phyloP scores from a whole-genome alignment of 2,329 filamentous ascomycete species.

The Pleoardoris graminearum region DNA sequence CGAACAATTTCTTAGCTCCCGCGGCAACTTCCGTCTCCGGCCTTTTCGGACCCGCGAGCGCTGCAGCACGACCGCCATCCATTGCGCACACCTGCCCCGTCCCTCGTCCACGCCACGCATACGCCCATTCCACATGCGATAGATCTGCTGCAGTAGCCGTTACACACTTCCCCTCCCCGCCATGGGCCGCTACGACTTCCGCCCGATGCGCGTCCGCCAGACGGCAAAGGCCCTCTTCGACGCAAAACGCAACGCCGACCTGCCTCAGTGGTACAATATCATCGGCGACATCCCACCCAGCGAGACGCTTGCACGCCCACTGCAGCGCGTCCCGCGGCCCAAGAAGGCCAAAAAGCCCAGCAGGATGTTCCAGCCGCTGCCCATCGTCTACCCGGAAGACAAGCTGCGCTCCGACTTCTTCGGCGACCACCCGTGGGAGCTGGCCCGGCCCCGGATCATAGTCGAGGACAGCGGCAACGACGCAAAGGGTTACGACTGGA shows the following conservation, averaged over 20 bases:
- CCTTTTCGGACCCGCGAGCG: conserved; percentile 49
- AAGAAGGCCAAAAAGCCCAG: conserved; percentile 60
- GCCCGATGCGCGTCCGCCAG: conserved; percentile 57
- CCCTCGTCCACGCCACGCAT: not conserved
- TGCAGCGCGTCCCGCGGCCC: conserved; percentile 54
- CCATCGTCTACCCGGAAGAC: conserved; percentile 83
- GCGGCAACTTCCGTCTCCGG: conserved; percentile 29
- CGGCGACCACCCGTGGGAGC: conserved; percentile 94
- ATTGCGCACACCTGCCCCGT: not conserved
- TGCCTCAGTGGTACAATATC: conserved; percentile 62
- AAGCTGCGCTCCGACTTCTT: conserved; percentile 79
- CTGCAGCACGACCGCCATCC: not conserved
- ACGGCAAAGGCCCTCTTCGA: conserved; percentile 56
- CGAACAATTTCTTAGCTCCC: conserved; percentile 18
- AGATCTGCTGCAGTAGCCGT: not conserved
- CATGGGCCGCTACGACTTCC: conserved; percentile 59
- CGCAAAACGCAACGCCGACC: conserved; percentile 44
- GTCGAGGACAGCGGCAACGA: conserved; percentile 87
- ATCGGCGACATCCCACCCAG: conserved; percentile 62
- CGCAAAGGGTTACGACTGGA: conserved; percentile 76
- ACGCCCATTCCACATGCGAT: not conserved
- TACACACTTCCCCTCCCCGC: conserved; percentile 14
- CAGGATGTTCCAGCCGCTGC: conserved; percentile 78
- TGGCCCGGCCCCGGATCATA: conserved; percentile 83
- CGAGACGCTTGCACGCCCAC: conserved; percentile 61